Base-by-base conservation (phyloP, 1,284 basidiomycete genomes). In the Boletus semigastroideus region DNA sequence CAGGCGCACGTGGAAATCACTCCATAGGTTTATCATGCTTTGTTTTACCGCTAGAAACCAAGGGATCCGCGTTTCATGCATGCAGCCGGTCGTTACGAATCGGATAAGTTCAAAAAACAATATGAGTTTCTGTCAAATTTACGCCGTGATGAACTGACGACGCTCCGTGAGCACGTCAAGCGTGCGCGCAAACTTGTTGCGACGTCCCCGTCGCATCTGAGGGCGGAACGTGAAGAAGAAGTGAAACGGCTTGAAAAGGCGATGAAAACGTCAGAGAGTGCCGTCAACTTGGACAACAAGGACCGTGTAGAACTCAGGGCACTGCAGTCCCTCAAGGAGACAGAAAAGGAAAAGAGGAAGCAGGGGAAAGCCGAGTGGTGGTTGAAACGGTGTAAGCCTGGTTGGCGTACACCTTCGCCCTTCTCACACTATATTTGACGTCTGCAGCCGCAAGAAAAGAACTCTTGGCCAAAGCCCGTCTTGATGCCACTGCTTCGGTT, bases 31-130 rank as follows among this genome's bases (percentile, higher is more conserved):
- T 38, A 37, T 38, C 28, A 11, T 40, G 5, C 41, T 6, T 19
- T 16, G 12, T 28, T n/a, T 19, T 13, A 13, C 16, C 19, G 33
- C 53, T 63, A 93, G 90, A 79, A 86, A 66, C 72, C 86, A 11
- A 84, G 95, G 38, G 95, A 98, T 72, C 95, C 96, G 3, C 85
- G 95, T 42, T 98, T 98, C 73, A 78, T 91, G 27, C 79, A 84
- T 12, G 71, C 92, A 12, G 78, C 84, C 7, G 92, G 92, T n/a
- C 76, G 83, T 52, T 83, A 88, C 58, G 83, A 88, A 42, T 62
- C 78, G 0, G 74, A 84, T 48, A 82, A 86, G 25, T 96, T 94
- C 66, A 77, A 79, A 17, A 72, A 82, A 42, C 85, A 87, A 28
- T 98, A 98, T 63, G 75, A 75, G 0, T 98, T 98, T 70, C 75